Evolutionary conservation across 2,329 filamentous ascomycete species (phyloP), one percentile per base, ranked within the genome.

Genomic region (Pseudopithomyces chartarum): DNA sequence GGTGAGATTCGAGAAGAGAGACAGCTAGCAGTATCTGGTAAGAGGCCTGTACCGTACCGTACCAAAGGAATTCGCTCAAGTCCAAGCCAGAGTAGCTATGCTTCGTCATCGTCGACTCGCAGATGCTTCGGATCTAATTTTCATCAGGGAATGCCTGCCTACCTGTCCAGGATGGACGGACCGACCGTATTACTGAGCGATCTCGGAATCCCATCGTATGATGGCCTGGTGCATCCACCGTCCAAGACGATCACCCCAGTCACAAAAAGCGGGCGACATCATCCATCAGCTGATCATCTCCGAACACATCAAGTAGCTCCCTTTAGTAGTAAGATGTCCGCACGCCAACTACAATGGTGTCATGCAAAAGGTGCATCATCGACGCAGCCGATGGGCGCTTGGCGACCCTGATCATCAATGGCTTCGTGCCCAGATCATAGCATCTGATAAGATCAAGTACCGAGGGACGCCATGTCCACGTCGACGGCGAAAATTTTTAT

Each of bases 41-140:
- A 70, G 52, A 59, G 58, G 36, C 61, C 10, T 33, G 57, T 63
- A 55, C 67, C 54, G 63, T 17, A 3, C 63, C 7, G 19, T 63
- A 47, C 65, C 63, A 66, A 22, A 66, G 53, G 45, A 59, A 52
- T 38, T 68, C 63, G 29, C 57, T 33, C 29, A 63, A 17, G 26
- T 29, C n/a, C 22, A 42, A 54, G 38, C 55, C 39, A 40, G 40
- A 38, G 45, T 48, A 38, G 45, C 40, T 55, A 13, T 42, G 32
- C 36, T 58, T 61, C 53, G 55, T 52, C 58, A 57, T 59, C 33
- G 54, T 19, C 39, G 17, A 42, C 49, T 68, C 70, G 70, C 70
- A 64, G 68, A 73, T 73, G 66, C 36, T 62, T 74, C 70, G 70
- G 71, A 73, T 73, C 70, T 73, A 70, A 70, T 44, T 38, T 23